phyloP scores from a whole-genome alignment of 176 grass and related monocot genomes.

The Panicum miliaceum region DNA sequence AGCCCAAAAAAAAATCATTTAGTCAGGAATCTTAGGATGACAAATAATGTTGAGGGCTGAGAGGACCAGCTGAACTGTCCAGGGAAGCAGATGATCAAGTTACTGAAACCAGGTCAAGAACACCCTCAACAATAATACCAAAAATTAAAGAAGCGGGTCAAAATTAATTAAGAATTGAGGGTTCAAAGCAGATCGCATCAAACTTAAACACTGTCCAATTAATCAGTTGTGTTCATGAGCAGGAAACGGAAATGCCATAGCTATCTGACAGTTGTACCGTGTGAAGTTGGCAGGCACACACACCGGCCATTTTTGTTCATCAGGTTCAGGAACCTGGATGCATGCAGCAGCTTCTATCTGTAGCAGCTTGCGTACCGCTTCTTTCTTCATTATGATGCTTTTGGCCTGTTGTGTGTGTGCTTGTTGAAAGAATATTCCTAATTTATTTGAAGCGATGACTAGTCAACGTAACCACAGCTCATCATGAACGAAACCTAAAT shows the following conservation, averaged over 20 bases:
- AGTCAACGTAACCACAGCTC: too few species aligned
- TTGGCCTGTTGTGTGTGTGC: not conserved
- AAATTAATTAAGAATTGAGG: too few species aligned
- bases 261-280: not conserved
- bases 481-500: too few species aligned
- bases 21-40: not conserved
- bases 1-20: not conserved
- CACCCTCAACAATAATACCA: not conserved
- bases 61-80: not conserved
- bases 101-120: not conserved
- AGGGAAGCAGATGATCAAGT: not conserved
- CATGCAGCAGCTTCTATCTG: not conserved
- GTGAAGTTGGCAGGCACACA: not conserved
- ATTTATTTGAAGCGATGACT: too few species aligned
- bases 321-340: not conserved
- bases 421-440: too few species aligned
- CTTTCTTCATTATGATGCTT: too few species aligned
- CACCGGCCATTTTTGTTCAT: not conserved
- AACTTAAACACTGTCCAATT: not conserved
- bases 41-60: not conserved
- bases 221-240: not conserved
- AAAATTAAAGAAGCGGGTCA: not conserved
- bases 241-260: not conserved
- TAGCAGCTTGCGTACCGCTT: not conserved
- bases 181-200: not conserved